Evolutionary conservation across 2,329 filamentous ascomycete genomes (phyloP), one percentile per base, ranked within the genome.

Genomic region (Zymoseptoria crescenta): DNA sequence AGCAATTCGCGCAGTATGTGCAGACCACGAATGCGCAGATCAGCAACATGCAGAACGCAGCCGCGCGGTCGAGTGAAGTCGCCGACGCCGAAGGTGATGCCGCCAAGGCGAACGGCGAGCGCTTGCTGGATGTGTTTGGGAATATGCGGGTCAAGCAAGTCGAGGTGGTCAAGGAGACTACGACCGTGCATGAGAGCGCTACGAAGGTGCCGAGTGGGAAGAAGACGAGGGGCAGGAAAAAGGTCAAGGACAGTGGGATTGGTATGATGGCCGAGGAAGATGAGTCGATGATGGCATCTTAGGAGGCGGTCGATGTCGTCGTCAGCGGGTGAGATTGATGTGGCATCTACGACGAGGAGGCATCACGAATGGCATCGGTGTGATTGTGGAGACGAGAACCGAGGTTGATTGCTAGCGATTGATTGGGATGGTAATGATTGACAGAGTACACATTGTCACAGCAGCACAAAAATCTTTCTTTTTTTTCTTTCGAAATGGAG

Each of bases 1-100:
- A 56, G 55, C 62, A 69, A 45, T 70, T 73, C 64, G 54, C 66
- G 41, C 72, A 72, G 13, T 71, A 75, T 6, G 72, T 72, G 24
- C 70, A 72, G 19, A 67, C 69, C 10, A 72, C 72, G 16, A 67
- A 65, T 1, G 69, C 69, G 28, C 68, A 65, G 54, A 72, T 77
- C 48, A 64, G 65, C 2, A 63, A 61, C 3, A 65, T 76, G 13
- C 74, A 74, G 59, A 67, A 69, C 10, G 66, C 69, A 9, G 55
- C 64, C 7, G 60, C 57, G 30, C 52, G 50, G 56, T 67, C 51
- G 70, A 66, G 66, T 21, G 62, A 59, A 3, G 62, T 60, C 8
- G 66, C 60, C 24, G 65, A 67, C 19, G 59, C 63, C 4, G 67
- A 69, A 24, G 62, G 61, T 7, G 65, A 60, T 29, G 65, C 58